These are phyloP conservation scores for Apiospora koreana DNA, from an alignment of 2,329 filamentous ascomycete genomes.

Conservation along the genomic window DNA sequence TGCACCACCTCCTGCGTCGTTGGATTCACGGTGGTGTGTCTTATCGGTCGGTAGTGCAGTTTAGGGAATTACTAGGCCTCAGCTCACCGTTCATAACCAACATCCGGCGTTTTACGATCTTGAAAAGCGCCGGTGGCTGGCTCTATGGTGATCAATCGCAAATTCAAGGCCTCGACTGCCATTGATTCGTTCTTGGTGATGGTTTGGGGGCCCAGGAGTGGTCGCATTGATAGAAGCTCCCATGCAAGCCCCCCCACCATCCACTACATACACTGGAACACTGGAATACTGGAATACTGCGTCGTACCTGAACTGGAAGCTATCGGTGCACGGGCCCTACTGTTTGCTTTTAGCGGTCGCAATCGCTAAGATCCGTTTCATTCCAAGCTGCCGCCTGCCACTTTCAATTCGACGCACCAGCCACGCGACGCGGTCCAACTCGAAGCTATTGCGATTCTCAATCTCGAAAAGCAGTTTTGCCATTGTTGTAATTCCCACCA, in stretches of 20 bases:
- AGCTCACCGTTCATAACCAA: not conserved
- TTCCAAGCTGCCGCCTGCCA: not conserved
- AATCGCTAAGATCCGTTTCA: not conserved
- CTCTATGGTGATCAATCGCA: not conserved
- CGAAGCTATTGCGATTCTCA: slow-evolving; percentile 6
- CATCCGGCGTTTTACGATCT: not conserved
- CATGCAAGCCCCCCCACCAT: not conserved
- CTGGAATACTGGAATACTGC: not conserved
- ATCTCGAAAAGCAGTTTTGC: not conserved
- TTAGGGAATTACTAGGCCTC: not conserved
- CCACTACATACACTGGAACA: not conserved
- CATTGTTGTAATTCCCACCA: not conserved
- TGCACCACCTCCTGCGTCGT: not conserved
- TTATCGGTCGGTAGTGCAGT: not conserved
- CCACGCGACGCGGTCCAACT: not conserved
- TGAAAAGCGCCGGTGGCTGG: not conserved
- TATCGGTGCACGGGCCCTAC: not conserved
- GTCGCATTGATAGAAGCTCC: not conserved
- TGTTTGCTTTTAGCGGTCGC: not conserved
- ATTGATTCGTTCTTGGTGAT: not conserved
- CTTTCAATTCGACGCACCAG: slow-evolving; percentile 7
- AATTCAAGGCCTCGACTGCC: not conserved
- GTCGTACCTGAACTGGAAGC: not conserved
- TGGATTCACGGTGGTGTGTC: not conserved
- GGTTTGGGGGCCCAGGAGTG: not conserved